Conservation (phyloP, 306 rosid genomes). For the Vigna angularis region DNA sequence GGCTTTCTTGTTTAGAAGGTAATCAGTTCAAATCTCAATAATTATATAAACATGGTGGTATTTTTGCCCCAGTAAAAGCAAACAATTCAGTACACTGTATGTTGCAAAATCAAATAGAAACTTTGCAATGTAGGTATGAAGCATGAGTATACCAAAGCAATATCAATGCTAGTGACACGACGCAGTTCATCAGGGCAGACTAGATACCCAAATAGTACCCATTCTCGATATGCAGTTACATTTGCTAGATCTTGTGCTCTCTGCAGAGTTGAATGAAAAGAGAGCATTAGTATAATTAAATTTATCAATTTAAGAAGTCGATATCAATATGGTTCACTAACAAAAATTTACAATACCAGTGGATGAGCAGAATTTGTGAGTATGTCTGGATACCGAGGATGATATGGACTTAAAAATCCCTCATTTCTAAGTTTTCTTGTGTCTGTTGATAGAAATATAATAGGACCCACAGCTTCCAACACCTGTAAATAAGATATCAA, state of each 20-base stretch:
- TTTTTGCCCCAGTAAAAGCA: constrained; percentile 23
- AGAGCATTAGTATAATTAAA: constrained; percentile 39
- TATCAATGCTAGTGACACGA: constrained; percentile 97
- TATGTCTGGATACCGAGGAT: constrained; percentile 98
- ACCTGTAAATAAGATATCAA: constrained; percentile 63
- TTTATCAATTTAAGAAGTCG: constrained; percentile 41
- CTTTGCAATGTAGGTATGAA: constrained; percentile 30
- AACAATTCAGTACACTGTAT: constrained; percentile 24
- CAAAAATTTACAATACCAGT: constrained; percentile 61
- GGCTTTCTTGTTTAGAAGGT: constrained; percentile 11
- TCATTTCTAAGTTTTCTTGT: constrained; percentile 98
- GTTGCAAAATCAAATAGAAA: constrained; percentile 37
- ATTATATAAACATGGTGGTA: constrained; percentile 8
- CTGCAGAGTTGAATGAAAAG: constrained; percentile 55
- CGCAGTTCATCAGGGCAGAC: constrained; percentile 99
- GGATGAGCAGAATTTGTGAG: constrained; percentile 99
- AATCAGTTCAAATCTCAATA: constrained; percentile 12
- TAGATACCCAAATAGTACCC: constrained; percentile 98
- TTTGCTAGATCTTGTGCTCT: constrained; percentile 99
- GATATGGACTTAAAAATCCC: constrained; percentile 97
- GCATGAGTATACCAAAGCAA: constrained; percentile 79
- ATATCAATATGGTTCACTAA: constrained; percentile 27
- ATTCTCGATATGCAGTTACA: constrained; percentile 95
- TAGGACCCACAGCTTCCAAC: constrained; percentile 97
- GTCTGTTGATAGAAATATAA: constrained; percentile 93